phyloP scores from a whole-genome alignment of 2,329 filamentous ascomycete genomes.

The Chaetomium sp. region DNA sequence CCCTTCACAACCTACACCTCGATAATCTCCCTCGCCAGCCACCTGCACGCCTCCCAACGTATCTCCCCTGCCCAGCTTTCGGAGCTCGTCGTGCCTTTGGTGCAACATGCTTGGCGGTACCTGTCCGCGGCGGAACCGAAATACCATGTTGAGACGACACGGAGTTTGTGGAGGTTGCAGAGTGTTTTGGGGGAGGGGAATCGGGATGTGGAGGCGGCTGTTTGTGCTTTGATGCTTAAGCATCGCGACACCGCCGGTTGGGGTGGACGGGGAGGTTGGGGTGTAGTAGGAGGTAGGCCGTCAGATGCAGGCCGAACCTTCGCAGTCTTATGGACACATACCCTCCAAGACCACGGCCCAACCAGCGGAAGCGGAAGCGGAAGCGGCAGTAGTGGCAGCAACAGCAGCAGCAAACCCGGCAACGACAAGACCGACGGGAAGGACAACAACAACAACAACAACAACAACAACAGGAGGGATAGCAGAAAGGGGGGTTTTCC shows the following conservation, averaged over 20 bases:
- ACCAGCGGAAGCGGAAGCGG: slow-evolving; percentile 40
- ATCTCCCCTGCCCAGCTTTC: slow-evolving; percentile 49
- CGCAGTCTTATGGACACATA: slow-evolving; percentile 76
- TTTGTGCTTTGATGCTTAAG: slow-evolving; percentile 62
- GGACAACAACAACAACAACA: no score
- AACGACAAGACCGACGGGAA: no score
- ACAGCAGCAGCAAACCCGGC: no score
- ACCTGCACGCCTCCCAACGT: slow-evolving; percentile 48
- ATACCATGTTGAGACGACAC: slow-evolving; percentile 88
- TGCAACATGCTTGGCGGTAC: slow-evolving; percentile 70
- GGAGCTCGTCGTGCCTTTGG: slow-evolving; percentile 59
- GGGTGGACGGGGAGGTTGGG: slow-evolving; percentile 18
- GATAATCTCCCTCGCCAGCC: slow-evolving; percentile 50
- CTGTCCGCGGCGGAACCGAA: slow-evolving; percentile 79
- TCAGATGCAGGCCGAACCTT: slow-evolving; percentile 65
- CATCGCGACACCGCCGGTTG: slow-evolving; percentile 31
- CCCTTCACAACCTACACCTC: slow-evolving; percentile 53
- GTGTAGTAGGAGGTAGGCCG: slow-evolving; percentile 40
- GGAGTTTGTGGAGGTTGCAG: slow-evolving; percentile 81
- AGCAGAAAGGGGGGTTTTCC: slow-evolving; percentile 31
- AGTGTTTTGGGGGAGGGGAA: slow-evolving; percentile 58
- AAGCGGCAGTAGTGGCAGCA: slow-evolving; percentile 27
- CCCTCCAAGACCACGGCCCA: slow-evolving; percentile 51
- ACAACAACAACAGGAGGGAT: slow-evolving; percentile 32
- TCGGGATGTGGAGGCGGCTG: slow-evolving; percentile 72